Evolutionary conservation across 2,329 filamentous ascomycete species (phyloP), one percentile per base, ranked within the genome.

Genomic region (Rhynchosporium secalis): DNA sequence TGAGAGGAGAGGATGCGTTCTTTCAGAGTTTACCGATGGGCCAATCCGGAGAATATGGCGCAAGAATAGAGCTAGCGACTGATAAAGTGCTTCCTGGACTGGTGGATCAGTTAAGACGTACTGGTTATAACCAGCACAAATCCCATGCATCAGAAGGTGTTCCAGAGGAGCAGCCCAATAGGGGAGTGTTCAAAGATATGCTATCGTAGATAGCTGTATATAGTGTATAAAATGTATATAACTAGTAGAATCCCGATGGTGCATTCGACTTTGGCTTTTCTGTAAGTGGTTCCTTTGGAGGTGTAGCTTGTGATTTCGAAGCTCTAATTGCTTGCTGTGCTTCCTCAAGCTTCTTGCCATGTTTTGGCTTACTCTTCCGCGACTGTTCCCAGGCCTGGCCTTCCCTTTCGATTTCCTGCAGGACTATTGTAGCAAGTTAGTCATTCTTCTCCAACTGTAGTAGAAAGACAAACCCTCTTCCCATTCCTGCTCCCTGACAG

Each of bases 401-500:
- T 69, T 89, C 86, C 55, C 81, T 80, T 73, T 90, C 86, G 61
- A 92, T 84, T 58, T 89, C 85, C 69, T 80, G 81, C 67, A 92
- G 66, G 15, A 89, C 87, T 89, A 64, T 33, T 40, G 6, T 26
- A 26, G n/a, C 43, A 41, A 7, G 31, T 63, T 31, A 63, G 58
- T 12, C 5, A 28, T 43, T n/a, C 40, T 62, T 36, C n/a, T 28
- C 29, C 60, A 41, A 20, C 8, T 43, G 40, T 45, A 26, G 15
- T 46, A 62, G 40, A 41, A 58, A 56, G 61, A 75, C 82, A 73
- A 78, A 90, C 91, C 86, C 74, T 96, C 87, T 76, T 94, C 90
- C 96, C 95, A 99, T 71, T 92, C 91, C 66, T 82, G 79, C 77
- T 99, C 95, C 73, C 85, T 85, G 67, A 83, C 82, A 48, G 83